Conservation (phyloP, 2,329 filamentous ascomycete genomes). For the Cordyceps cateniannulata region DNA sequence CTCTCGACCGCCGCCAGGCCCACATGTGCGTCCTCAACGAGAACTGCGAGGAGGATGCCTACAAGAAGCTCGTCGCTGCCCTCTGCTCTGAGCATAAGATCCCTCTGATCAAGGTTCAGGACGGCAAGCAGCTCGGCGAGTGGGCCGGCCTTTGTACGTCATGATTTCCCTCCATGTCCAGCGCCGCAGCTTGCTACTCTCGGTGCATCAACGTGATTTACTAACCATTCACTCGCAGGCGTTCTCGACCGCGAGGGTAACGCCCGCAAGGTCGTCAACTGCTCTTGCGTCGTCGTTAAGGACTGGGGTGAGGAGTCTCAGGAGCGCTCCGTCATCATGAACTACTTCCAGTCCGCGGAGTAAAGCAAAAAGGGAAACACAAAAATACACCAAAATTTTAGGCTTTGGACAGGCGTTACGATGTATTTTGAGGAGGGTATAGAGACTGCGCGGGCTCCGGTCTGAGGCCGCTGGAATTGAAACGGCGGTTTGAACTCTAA, state of each 20-base stretch:
- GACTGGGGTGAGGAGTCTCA: conserved; percentile 99
- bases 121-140: conserved; percentile 99
- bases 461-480: conserved; percentile 24
- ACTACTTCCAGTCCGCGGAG: conserved; percentile 98
- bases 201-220: conserved; percentile 17
- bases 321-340: conserved; percentile 97
- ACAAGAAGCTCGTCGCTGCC: conserved; percentile 99
- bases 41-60: conserved; percentile 99
- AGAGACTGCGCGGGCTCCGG: conserved; percentile 31
- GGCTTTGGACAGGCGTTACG: conserved; percentile 19
- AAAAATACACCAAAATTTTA: conserved; percentile 7
- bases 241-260: conserved; percentile 99
- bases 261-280: conserved; percentile 99
- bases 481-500: conserved; percentile 39
- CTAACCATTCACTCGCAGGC: conserved; percentile 47
- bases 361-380: conserved; percentile 32
- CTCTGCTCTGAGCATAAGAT: conserved; percentile 99
- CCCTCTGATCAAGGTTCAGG: conserved; percentile 98
- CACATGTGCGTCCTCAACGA: conserved; percentile 99
- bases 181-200: neutral
- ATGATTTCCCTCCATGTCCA: neutral
- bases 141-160: conserved; percentile 98
- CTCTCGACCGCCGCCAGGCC: conserved; percentile 94
- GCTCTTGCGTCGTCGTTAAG: conserved; percentile 99
- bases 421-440: conserved; percentile 29